Evolutionary conservation across 2,329 filamentous ascomycete genomes (phyloP).

Genomic region (Clonostachys byssicola): DNA sequence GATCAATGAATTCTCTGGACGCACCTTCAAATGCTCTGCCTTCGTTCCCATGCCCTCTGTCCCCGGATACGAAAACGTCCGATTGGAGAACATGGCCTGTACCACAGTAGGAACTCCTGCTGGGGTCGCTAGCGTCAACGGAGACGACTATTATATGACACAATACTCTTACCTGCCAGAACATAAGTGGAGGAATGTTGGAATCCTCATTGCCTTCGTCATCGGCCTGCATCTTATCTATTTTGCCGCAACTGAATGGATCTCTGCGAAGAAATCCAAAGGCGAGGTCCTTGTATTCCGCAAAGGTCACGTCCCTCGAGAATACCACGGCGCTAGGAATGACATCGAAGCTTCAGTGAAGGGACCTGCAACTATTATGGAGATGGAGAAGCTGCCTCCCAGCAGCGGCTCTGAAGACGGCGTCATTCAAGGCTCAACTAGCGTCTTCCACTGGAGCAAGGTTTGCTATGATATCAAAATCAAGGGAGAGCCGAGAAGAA

Average conservation of each 20-base stretch:
- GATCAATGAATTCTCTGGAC: constrained; percentile 74
- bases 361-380: constrained; percentile 31
- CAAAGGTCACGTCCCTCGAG: constrained; percentile 40
- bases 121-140: constrained; percentile 46
- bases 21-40: constrained; percentile 54
- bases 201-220: constrained; percentile 56
- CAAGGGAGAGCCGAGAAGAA: constrained; percentile 54
- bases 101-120: constrained; percentile 50
- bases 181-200: constrained; percentile 54
- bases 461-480: constrained; percentile 72
- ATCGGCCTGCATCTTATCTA: constrained; percentile 43
- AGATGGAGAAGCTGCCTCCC: constrained; percentile 35
- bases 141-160: constrained; percentile 50
- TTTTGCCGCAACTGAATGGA: constrained; percentile 46
- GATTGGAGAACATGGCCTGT: constrained; percentile 35
- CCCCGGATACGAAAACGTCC: constrained; percentile 24
- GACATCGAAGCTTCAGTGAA: constrained; percentile 27
- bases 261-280: constrained; percentile 40
- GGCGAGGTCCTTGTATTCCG: constrained; percentile 53
- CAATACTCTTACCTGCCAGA: constrained; percentile 51
- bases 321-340: too few relatives aligned
- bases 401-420: too few relatives aligned
- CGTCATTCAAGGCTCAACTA: background rate
- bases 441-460: constrained; percentile 64
- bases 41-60: constrained; percentile 27